phyloP scores from a whole-genome alignment of 257 asterid genomes.

The Salvia rosmarinus region DNA sequence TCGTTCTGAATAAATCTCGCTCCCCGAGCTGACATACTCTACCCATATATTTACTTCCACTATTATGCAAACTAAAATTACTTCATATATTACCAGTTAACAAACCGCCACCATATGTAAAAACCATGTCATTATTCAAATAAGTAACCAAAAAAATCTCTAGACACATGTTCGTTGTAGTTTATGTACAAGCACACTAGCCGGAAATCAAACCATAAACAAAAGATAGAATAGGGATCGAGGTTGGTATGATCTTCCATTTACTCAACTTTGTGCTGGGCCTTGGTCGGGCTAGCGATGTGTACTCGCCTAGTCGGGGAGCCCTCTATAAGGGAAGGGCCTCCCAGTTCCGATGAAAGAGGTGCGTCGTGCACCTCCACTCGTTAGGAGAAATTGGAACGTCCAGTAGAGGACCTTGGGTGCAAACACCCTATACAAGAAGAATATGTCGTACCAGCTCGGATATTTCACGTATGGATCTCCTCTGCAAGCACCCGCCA shows the following conservation, averaged over 20 bases:
- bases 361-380: conserved; percentile 51
- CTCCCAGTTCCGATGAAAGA: conserved; percentile 77
- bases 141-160: conserved; percentile 7
- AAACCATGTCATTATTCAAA: no score
- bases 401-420: conserved; percentile 81
- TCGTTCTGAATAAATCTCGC: no score
- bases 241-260: not conserved
- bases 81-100: no score
- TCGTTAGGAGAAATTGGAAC: conserved; percentile 52
- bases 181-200: not conserved
- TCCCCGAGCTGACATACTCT: no score
- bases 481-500: conserved; percentile 72
- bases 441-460: conserved; percentile 79
- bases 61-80: no score
- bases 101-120: no score
- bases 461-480: conserved; percentile 81
- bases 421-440: conserved; percentile 70
- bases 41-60: no score
- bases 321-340: conserved; percentile 57
- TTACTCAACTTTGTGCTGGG: conserved; percentile 45
- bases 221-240: not conserved
- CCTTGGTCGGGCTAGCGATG: conserved; percentile 28
- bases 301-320: conserved; percentile 34
- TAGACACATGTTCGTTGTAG: not conserved
- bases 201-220: not conserved